These are phyloP conservation scores for Aspergillus nanangensis DNA, from an alignment of 495 filamentous ascomycete species.

Conservation along the genomic window DNA sequence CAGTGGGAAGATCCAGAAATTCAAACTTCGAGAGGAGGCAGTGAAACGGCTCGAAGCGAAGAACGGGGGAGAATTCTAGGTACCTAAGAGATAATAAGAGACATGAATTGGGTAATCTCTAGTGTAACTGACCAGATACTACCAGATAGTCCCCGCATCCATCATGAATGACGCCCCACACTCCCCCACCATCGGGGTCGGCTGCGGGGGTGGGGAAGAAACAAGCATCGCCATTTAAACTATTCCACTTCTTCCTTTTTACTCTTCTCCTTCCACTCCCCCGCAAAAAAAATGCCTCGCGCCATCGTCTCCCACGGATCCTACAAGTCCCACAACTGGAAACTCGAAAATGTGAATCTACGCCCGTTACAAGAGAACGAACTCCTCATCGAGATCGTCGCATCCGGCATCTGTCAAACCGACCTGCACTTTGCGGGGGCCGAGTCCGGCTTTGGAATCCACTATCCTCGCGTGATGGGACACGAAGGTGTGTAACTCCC, in stretches of 20 bases:
- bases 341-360: constrained; percentile 20
- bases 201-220: neutral
- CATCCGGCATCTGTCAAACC: constrained; percentile 38
- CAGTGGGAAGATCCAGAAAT: constrained; percentile 97
- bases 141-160: no score
- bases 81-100: no score
- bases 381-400: constrained; percentile 30
- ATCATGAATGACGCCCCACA: neutral
- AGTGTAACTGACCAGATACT: no score
- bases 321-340: constrained; percentile 9
- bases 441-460: constrained; percentile 9
- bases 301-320: constrained; percentile 15
- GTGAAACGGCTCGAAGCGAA: constrained; percentile 37
- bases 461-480: constrained; percentile 15
- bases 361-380: constrained; percentile 24
- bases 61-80: neutral
- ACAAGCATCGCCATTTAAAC: no score
- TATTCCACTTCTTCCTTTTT: neutral
- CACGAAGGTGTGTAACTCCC: constrained; percentile 16
- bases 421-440: constrained; percentile 21
- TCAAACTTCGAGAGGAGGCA: constrained; percentile 70
- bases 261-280: no score
- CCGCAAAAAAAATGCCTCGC: no score
- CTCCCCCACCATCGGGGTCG: neutral
- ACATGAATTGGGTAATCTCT: no score